Base-by-base conservation (phyloP, 2,329 filamentous ascomycete species). In the Fusarium nurragi region DNA sequence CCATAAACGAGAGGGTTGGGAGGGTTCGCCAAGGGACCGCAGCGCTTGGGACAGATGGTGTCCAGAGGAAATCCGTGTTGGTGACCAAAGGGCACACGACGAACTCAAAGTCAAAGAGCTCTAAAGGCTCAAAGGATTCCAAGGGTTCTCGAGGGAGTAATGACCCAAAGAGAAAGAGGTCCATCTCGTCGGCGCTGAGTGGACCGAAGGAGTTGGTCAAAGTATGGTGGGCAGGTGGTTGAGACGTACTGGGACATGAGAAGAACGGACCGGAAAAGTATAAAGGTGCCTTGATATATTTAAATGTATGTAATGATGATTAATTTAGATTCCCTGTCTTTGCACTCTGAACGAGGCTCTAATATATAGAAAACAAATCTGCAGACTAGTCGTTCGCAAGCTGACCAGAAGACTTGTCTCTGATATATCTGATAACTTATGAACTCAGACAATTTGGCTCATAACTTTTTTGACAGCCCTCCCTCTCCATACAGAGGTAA, bases 161-260 rank as follows among this genome's bases (percentile, higher is more conserved):
- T 22, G 54, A 50, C n/a, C 49, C 45, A 12, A 71, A 43, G 23
- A 60, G 59, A 36, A 67, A 67, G 23, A 68, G 41, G 22, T 67
- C 64, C 7, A 39, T 65, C 39, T 58, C 58, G 12, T 61, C 64
- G 5, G 47, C 54, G 13, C 56, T 66, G 54, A 70, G 59, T 23
- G 67, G 65, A 12, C 60, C 56, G 0, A 71, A 65, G 26, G 68
- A 71, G 66, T 48, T 70, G 49, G 69, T 70, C 26, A 71, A 71
- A 52, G 69, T 71, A 30, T 71, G 69, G 69, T 71, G 69, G 69
- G 57, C 66, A 16, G 43, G 65, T n/a, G 43, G 65, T 37, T 64
- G 36, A 43, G 13, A 19, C 26, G 32, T 45, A 37, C 44, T 47
- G 47, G 51, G 23, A 21, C 16, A 47, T 40, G n/a, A 58, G 22